Percentiles rank a stretch among this genome's conserved stretches.
Evolutionary conservation across 2,329 filamentous ascomycete species (phyloP).

Genomic region (Colletotrichum australisinense): DNA sequence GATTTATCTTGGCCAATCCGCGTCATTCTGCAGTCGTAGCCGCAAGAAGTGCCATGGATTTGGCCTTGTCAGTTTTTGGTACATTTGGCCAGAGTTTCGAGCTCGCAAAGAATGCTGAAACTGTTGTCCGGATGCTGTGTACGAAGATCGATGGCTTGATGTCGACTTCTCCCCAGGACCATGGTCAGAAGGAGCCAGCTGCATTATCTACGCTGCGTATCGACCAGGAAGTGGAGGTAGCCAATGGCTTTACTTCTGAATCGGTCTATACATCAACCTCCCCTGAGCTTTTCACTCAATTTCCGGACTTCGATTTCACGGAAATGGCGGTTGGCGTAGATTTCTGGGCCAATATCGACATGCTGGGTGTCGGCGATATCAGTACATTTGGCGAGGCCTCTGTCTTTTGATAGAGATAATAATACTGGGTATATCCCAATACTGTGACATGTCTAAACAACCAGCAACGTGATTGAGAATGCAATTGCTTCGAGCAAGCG

Average conservation of each 20-base stretch:
- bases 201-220: not conserved
- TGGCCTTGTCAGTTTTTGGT: not conserved
- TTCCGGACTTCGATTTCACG: not conserved
- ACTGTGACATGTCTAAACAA: too few species aligned
- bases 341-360: not conserved
- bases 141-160: not conserved
- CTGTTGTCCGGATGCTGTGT: not conserved
- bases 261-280: not conserved
- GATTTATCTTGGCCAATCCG: not conserved
- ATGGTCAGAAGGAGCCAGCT: not conserved
- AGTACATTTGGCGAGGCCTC: not conserved
- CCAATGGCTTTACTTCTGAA: not conserved
- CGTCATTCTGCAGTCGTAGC: not conserved
- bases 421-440: too few species aligned
- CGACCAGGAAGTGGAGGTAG: not conserved
- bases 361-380: not conserved
- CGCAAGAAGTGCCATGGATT: not conserved
- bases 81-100: not conserved
- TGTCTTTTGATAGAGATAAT: too few species aligned
- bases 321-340: slow-evolving; percentile 1
- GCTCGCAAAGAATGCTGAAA: not conserved
- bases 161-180: not conserved
- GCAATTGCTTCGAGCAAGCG: too few species aligned
- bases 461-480: too few species aligned
- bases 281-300: not conserved